These are phyloP conservation scores for Schizophyllum commune DNA, from an alignment of 1,284 basidiomycete genomes.

Conservation along the genomic window DNA sequence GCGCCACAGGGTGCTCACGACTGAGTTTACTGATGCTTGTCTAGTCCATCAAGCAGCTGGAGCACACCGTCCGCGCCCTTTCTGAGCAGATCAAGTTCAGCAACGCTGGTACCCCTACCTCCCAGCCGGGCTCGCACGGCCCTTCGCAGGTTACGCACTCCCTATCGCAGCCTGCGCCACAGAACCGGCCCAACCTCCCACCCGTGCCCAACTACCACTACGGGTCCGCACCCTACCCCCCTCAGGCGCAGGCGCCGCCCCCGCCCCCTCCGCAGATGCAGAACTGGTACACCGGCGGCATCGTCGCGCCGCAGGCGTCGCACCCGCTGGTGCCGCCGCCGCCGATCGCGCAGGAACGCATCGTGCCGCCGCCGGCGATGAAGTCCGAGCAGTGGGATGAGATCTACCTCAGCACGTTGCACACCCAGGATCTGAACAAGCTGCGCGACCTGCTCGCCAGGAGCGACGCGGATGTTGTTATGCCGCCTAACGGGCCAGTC, in stretches of 20 bases:
- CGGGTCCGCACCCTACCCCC: slow-evolving; percentile 22
- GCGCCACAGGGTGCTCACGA: neutral
- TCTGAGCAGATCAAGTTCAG: slow-evolving; percentile 76
- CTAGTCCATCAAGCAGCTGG: slow-evolving; percentile 61
- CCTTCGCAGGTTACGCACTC: slow-evolving; percentile 17
- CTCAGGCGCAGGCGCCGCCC: slow-evolving; percentile 25
- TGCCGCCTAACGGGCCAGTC: slow-evolving; percentile 61
- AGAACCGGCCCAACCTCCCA: slow-evolving; percentile 35
- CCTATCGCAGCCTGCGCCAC: slow-evolving; percentile 20
- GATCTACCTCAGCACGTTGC: slow-evolving; percentile 64
- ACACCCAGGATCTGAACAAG: slow-evolving; percentile 62
- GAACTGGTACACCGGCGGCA: slow-evolving; percentile 49
- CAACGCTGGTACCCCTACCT: slow-evolving; percentile 13
- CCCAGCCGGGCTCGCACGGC: slow-evolving; percentile 11
- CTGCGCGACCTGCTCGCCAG: slow-evolving; percentile 64
- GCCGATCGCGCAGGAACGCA: slow-evolving; percentile 32
- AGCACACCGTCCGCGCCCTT: slow-evolving; percentile 62
- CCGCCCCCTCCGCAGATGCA: slow-evolving; percentile 37
- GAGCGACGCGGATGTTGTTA: slow-evolving; percentile 69
- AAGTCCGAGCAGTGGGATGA: slow-evolving; percentile 75
- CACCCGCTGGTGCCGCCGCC: slow-evolving; percentile 61
- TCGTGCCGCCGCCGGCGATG: slow-evolving; percentile 35
- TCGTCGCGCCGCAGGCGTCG: slow-evolving; percentile 69
- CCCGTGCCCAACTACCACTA: slow-evolving; percentile 32
- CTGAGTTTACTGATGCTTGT: slow-evolving; percentile 3